Conservation (phyloP, 495 filamentous ascomycete species). For the Aspergillus nanangensis region DNA sequence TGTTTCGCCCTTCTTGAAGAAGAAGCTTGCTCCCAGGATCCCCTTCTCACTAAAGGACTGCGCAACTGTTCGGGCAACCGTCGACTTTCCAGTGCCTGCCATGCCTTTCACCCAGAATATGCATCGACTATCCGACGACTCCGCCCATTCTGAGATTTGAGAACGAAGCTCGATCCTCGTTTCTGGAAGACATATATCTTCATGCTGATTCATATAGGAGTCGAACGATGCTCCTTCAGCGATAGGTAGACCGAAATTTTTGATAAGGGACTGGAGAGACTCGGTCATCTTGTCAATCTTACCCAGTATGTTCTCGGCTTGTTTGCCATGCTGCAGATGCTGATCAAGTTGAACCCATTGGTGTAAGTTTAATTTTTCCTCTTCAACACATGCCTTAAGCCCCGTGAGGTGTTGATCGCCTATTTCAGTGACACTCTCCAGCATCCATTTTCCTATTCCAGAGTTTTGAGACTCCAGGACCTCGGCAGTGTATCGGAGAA, state of each 20-base stretch:
- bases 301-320: slow-evolving; percentile 5
- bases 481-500: slow-evolving; percentile 6
- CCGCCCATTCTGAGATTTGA: slow-evolving; percentile 27
- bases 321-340: slow-evolving; percentile 1
- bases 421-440: slow-evolving; percentile 2
- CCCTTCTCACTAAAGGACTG: slow-evolving; percentile 4
- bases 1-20: slow-evolving; percentile 47
- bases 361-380: slow-evolving; percentile 1
- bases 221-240: slow-evolving; percentile 32
- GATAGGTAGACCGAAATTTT: slow-evolving; percentile 4
- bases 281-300: slow-evolving; percentile 4
- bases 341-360: slow-evolving; percentile 4
- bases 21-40: slow-evolving; percentile 38
- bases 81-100: slow-evolving; percentile 44
- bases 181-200: slow-evolving; percentile 23
- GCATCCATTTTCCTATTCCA: slow-evolving; percentile 1
- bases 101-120: slow-evolving; percentile 44
- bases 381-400: slow-evolving; percentile 1
- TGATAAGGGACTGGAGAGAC: neutral
- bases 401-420: slow-evolving; percentile 1
- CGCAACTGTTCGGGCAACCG: slow-evolving; percentile 31
- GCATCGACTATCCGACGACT: slow-evolving; percentile 4
- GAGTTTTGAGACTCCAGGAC: neutral
- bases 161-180: slow-evolving; percentile 30
- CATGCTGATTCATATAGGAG: slow-evolving; percentile 20